phyloP scores from a whole-genome alignment of 352 stramenopile species.

The Phytophthora hybrid region DNA sequence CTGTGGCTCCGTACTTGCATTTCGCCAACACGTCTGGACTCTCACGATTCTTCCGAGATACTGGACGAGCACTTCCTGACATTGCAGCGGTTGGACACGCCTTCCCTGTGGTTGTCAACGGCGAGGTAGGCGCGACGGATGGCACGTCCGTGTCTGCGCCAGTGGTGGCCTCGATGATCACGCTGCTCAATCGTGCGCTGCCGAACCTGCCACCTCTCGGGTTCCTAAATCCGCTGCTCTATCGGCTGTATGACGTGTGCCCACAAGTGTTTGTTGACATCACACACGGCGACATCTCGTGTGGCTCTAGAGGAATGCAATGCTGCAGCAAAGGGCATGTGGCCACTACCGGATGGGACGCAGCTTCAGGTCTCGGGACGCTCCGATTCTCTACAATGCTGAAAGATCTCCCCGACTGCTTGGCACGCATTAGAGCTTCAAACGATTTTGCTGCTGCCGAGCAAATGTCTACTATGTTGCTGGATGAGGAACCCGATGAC shows the following conservation, averaged over 20 bases:
- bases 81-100: conserved; percentile 69
- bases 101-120: conserved; percentile 72
- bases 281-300: conserved; percentile 66
- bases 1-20: conserved; percentile 49
- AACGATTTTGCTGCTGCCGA: conserved; percentile 14
- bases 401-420: conserved; percentile 52
- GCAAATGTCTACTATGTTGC: conserved; percentile 10
- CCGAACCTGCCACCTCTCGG: conserved; percentile 52
- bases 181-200: conserved; percentile 65
- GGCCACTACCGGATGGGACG: conserved; percentile 72
- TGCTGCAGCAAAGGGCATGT: conserved; percentile 63
- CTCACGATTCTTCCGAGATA: conserved; percentile 44
- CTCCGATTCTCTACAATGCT: conserved; percentile 55
- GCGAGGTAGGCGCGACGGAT: conserved; percentile 60
- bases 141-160: conserved; percentile 81
- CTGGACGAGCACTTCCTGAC: conserved; percentile 69
- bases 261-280: conserved; percentile 81
- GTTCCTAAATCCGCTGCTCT: conserved; percentile 80
- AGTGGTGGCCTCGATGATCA: conserved; percentile 69
- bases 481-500: conserved; percentile 14
- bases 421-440: conserved; percentile 32
- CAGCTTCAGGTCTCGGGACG: conserved; percentile 69
- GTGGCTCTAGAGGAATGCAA: conserved; percentile 48
- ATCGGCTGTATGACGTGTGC: conserved; percentile 63
- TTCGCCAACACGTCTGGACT: conserved; percentile 36